phyloP scores from a whole-genome alignment of 2,329 filamentous ascomycete species.

The Pseudopyricularia cyperi region DNA sequence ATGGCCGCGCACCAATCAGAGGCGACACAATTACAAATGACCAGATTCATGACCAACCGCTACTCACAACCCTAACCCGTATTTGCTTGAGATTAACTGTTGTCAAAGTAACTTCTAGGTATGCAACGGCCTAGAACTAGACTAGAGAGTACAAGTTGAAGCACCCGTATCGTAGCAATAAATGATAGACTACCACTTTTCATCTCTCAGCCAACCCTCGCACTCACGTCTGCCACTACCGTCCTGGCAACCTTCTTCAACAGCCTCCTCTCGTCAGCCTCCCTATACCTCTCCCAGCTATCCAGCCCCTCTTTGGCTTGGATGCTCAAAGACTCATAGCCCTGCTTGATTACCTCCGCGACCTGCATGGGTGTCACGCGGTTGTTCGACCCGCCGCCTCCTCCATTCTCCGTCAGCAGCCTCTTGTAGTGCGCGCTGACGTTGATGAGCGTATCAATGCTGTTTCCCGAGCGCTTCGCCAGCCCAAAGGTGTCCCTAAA shows the following conservation, averaged over 20 bases:
- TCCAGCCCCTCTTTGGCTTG: constrained; percentile 79
- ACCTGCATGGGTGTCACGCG: constrained; percentile 75
- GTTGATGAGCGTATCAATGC: constrained; percentile 72
- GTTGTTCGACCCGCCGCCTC: constrained; percentile 37
- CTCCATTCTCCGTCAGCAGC: constrained; percentile 44
- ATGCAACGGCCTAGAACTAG: not conserved
- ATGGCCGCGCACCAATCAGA: constrained; percentile 14
- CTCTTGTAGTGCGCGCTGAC: constrained; percentile 80
- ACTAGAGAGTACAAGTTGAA: not conserved
- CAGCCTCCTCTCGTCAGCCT: constrained; percentile 71
- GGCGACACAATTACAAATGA: constrained; percentile 14
- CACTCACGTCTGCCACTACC: constrained; percentile 50
- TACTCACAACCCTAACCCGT: too few relatives aligned
- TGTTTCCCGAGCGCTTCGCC: constrained; percentile 45
- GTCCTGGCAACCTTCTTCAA: constrained; percentile 79
- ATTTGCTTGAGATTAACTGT: too few relatives aligned
- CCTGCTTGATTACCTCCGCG: constrained; percentile 83
- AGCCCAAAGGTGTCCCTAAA: constrained; percentile 68
- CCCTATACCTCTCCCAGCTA: constrained; percentile 73
- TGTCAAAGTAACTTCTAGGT: too few relatives aligned
- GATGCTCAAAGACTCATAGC: constrained; percentile 89
- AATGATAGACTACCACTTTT: not conserved
- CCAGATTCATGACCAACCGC: not conserved
- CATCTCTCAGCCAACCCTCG: constrained; percentile 28
- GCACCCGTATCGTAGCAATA: not conserved